Evolutionary conservation across 805 yeast species (phyloP).

Genomic region (Yarrowia alimentaria): DNA sequence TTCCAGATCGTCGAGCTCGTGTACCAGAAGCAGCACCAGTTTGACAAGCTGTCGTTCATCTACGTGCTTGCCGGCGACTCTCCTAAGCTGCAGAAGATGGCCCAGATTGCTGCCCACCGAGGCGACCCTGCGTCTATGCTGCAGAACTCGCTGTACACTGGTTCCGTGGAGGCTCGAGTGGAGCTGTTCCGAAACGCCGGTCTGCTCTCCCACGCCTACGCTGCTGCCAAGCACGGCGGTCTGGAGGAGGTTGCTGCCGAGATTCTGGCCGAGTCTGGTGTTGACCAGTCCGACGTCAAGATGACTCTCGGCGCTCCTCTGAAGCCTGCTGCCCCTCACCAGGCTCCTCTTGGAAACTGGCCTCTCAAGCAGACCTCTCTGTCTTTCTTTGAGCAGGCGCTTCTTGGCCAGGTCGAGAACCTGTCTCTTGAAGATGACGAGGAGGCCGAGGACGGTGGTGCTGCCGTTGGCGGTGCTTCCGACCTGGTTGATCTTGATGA

Average conservation of each 20-base stretch:
- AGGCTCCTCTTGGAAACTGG: conserved; percentile 63
- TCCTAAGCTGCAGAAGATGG: conserved; percentile 76
- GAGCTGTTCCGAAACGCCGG: conserved; percentile 74
- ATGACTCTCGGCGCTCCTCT: conserved; percentile 47
- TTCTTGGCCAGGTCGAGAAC: conserved; percentile 75
- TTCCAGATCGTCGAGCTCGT: conserved; percentile 79
- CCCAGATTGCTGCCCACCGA: conserved; percentile 82
- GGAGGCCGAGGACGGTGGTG: conserved; percentile 46
- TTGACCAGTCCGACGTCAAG: conserved; percentile 60
- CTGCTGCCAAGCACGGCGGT: conserved; percentile 86
- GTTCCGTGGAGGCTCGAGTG: conserved; percentile 72
- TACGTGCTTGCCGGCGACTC: conserved; percentile 81
- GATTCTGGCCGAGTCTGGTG: conserved; percentile 67
- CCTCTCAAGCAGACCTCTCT: conserved; percentile 71
- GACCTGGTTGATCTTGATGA: conserved; percentile 36
- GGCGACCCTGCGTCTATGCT: conserved; percentile 76
- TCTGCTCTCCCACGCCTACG: conserved; percentile 83
- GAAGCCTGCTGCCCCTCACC: conserved; percentile 41
- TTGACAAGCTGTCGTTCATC: conserved; percentile 86
- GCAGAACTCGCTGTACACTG: conserved; percentile 76
- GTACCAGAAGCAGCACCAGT: conserved; percentile 79
- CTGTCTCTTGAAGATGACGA: no score
- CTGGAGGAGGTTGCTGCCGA: conserved; percentile 70
- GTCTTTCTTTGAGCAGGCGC: conserved; percentile 82
- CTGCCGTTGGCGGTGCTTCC: conserved; percentile 33